Conservation (phyloP, 1,284 basidiomycete species). For the Phellinidium pouzarii region DNA sequence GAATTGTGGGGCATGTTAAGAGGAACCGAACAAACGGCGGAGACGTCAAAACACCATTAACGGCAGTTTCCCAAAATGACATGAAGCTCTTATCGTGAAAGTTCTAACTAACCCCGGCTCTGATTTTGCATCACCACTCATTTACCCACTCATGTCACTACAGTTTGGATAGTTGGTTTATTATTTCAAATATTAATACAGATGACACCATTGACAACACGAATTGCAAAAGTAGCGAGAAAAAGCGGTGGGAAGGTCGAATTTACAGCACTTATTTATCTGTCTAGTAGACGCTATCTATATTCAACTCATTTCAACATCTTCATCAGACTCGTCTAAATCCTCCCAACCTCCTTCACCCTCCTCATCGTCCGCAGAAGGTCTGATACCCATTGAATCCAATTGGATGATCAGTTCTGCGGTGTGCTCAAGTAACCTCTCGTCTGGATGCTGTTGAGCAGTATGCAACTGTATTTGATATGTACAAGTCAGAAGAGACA, state of each 20-base stretch:
- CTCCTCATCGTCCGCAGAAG: constrained; percentile 45
- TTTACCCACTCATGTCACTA: background rate
- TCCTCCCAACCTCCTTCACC: constrained; percentile 41
- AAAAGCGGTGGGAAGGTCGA: too few species aligned
- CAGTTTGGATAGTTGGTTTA: background rate
- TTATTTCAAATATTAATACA: background rate
- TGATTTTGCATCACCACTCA: constrained; percentile 1
- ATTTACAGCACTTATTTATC: too few species aligned
- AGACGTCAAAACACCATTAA: background rate
- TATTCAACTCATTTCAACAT: constrained; percentile 51
- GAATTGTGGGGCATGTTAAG: constrained; percentile 53
- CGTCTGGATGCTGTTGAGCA: constrained; percentile 69
- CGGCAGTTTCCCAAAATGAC: background rate
- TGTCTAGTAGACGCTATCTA: too few species aligned
- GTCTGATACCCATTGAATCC: constrained; percentile 63
- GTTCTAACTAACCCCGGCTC: background rate
- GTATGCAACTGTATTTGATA: constrained; percentile 53
- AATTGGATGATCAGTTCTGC: constrained; percentile 68
- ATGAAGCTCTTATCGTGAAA: background rate
- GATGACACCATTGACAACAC: background rate
- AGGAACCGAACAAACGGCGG: constrained; percentile 5
- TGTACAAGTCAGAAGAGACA: background rate
- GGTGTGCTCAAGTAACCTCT: constrained; percentile 73
- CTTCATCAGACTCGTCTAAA: constrained; percentile 41
- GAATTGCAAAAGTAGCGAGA: background rate